These are phyloP conservation scores for Galerina sulciceps DNA, from an alignment of 768 basidiomycete species.

Conservation along the genomic window DNA sequence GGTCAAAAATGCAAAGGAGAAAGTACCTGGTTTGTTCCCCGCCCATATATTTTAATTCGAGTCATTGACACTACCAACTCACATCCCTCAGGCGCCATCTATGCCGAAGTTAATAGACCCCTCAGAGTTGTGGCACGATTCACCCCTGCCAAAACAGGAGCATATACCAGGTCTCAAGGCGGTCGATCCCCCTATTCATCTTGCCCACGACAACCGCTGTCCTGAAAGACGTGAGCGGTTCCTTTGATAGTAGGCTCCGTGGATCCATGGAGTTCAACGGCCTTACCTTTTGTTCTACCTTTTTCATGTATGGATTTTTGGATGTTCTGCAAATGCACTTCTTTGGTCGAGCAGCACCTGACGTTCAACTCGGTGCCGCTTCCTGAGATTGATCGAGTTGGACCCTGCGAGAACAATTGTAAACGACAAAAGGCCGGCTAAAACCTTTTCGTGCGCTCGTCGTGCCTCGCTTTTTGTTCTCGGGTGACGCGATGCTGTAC, in stretches of 20 bases:
- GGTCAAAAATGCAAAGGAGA: slow-evolving; percentile 47
- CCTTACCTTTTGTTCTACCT: no score
- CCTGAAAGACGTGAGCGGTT: neutral
- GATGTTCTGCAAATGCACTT: no score
- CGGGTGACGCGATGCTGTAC: neutral
- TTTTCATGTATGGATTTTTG: no score
- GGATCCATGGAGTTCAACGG: no score
- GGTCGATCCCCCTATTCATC: slow-evolving; percentile 33
- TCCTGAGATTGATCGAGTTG: neutral
- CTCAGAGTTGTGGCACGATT: slow-evolving; percentile 39
- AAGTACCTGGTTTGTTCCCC: slow-evolving; percentile 45
- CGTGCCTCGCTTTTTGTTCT: slow-evolving; percentile 15
- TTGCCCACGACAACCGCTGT: slow-evolving; percentile 33
- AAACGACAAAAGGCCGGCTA: neutral
- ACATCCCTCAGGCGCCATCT: slow-evolving; percentile 45
- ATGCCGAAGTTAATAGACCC: slow-evolving; percentile 29
- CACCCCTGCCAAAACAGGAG: slow-evolving; percentile 37
- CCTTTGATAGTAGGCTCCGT: neutral
- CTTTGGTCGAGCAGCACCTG: no score
- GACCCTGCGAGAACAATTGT: neutral
- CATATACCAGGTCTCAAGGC: slow-evolving; percentile 45
- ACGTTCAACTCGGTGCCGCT: no score
- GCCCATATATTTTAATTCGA: neutral
- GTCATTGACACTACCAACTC: neutral
- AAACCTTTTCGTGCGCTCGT: neutral